Percentiles rank a stretch among this genome's conserved stretches.
Conservation (phyloP, 1,284 basidiomycete species). For the Naganishia sp. region DNA sequence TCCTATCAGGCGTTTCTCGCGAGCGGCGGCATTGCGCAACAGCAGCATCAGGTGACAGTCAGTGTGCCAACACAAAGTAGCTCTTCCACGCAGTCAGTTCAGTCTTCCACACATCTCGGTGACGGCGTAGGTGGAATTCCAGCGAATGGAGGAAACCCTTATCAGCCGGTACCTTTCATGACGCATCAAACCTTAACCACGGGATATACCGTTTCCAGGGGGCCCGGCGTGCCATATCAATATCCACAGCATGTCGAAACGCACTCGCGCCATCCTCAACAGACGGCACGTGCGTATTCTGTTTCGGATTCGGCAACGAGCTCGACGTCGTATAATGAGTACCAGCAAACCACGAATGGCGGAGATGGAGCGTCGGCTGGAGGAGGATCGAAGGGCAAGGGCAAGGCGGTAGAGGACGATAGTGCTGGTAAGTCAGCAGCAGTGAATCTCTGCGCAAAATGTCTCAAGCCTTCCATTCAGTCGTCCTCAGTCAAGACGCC, state of each 20-base stretch:
- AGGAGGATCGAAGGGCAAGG: slow-evolving; percentile 10
- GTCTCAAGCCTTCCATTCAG: background rate
- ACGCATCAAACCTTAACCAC: background rate
- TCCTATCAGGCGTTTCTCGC: slow-evolving; percentile 6
- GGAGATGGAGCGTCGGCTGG: background rate
- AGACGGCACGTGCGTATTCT: slow-evolving; percentile 9
- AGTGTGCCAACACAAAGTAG: background rate
- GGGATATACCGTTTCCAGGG: background rate
- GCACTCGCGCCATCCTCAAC: background rate
- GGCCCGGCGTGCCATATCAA: background rate
- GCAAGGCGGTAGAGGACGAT: background rate
- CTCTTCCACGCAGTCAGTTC: background rate
- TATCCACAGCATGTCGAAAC: slow-evolving; percentile 4
- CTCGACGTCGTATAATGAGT: slow-evolving; percentile 18
- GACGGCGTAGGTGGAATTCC: background rate
- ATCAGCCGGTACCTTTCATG: slow-evolving; percentile 5
- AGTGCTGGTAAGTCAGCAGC: slow-evolving; percentile 6
- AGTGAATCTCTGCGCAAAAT: too few relatives aligned
- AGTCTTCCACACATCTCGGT: background rate
- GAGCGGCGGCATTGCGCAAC: background rate
- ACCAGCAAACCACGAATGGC: background rate
- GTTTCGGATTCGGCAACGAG: slow-evolving; percentile 24
- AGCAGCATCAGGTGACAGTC: background rate
- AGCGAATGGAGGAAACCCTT: background rate
- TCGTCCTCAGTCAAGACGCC: slow-evolving; percentile 1